Evolutionary conservation across 805 yeast genomes (phyloP), one percentile per base, ranked within the genome.

Genomic region (Ogataea paradorogensis): DNA sequence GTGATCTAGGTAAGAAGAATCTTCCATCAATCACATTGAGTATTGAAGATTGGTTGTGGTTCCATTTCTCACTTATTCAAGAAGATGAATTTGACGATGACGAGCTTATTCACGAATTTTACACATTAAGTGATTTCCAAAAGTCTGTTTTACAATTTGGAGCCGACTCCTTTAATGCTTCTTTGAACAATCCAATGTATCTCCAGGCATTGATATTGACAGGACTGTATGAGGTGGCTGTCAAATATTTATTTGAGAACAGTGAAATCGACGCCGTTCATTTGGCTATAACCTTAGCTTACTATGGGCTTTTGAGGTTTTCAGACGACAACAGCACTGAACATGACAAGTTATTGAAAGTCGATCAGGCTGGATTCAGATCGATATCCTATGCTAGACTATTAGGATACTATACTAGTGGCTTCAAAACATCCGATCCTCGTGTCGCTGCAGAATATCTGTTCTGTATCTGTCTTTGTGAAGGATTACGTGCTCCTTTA

Each of bases 41-140:
- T 43, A 77, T 90, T 33, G 98, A 91, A 62, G 98, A 91, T 65
- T 91, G 98, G 98, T 62, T 91, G 35, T 91, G 99, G 99, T 78
- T 85, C 58, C 97, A 93, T 62, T 71, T 93, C 41, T 73, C 80
- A 62, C 70, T 91, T 21, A 78, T 85, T 11, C 76, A 80, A 40
- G 91, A 86, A 53, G 74, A 68, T 32, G 57, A 44, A 14, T 11
- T 51, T 27, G 64, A 62, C 11, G 46, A 45, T 5, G 48, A 42
- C n/a, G 49, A 42, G 22, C 76, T 83, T 25, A 66, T 80, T 9
- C 78, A 76, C 56, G 95, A 87, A 52, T 73, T 76, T 46, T 91
- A 88, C 60, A 73, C 82, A 1, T 68, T 93, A 42, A 63, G 58
- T 21, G 95, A 88, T 53, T 73, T 93, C 50, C 96, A 88, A 61